phyloP scores from a whole-genome alignment of 768 basidiomycete species.

The Ramaria sp. region DNA sequence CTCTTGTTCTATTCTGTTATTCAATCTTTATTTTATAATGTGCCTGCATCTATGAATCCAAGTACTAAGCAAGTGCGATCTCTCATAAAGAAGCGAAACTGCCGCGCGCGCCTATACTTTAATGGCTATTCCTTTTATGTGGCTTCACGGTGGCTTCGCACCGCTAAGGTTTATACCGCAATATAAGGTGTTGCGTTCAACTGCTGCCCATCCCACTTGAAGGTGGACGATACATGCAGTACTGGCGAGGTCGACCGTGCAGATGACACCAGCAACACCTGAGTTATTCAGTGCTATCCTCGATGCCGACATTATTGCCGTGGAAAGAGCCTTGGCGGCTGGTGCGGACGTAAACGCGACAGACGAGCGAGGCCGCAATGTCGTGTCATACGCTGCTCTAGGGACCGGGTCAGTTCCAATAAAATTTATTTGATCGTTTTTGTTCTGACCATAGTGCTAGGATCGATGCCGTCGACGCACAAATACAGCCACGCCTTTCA shows the following conservation, averaged over 20 bases:
- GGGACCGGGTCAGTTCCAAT: constrained; percentile 9
- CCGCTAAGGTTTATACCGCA: no score
- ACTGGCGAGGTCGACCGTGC: neutral
- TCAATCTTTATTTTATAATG: no score
- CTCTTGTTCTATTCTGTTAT: no score
- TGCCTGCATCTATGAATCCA: no score
- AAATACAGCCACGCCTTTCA: constrained; percentile 58
- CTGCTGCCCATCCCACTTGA: no score
- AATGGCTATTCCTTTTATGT: no score
- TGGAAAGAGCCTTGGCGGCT: constrained; percentile 39
- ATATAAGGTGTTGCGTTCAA: no score
- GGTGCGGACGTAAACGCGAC: constrained; percentile 63
- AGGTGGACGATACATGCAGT: neutral
- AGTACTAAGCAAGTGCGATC: no score
- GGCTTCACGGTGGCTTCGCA: no score
- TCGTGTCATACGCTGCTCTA: constrained; percentile 58
- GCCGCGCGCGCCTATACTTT: no score
- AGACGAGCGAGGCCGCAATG: constrained; percentile 48
- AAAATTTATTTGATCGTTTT: neutral
- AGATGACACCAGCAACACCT: constrained; percentile 1
- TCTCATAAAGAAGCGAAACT: no score
- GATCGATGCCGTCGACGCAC: constrained; percentile 47
- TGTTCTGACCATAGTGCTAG: neutral
- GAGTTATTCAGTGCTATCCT: constrained; percentile 31
- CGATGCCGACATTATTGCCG: constrained; percentile 41